Evolutionary conservation across 2,329 filamentous ascomycete genomes (phyloP), one percentile per base, ranked within the genome.

Genomic region (Colletotrichum plurivorum): DNA sequence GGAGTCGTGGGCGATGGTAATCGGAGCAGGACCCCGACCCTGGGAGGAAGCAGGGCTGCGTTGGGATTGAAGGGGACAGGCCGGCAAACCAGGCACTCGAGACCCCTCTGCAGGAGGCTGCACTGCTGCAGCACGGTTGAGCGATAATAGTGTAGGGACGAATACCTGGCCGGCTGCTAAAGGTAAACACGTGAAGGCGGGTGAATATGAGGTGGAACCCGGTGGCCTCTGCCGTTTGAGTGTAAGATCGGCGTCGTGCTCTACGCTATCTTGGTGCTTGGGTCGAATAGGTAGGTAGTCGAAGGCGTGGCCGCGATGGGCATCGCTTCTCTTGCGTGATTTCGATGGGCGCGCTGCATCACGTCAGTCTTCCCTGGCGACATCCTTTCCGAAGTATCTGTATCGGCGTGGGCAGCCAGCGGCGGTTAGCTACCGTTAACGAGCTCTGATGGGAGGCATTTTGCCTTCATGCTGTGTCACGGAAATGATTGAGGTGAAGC

Each of bases 401-500:
- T 15, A 15, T 43, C n/a, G 43, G 55, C 7, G 31, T 48, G 45
- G 41, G 13, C 25, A 27, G 43, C 9, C n/a, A 27, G 41, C 7
- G 27, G 36, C 22, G 41, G 31, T 8, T 36, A 12, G 31, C 31
- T 36, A 36, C 31, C 31, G 31, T 36, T 36, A 3, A 36, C 31
- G 31, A 36, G 31, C 31, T 36, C 31, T 36, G 31, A 45, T 58
- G 39, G 46, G 49, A 31, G 31, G 56, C 18, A 49, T 57, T 67
- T 57, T 52, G 58, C 57, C 64, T 67, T 63, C 45, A 62, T 45
- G 49, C 43, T 13, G 43, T 66, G 62, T 60, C 55, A 60, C 22
- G 66, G 55, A 69, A 65, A 66, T 66, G 62, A 66, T 51, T 51
- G 66, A 55, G 20, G 41, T 55, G 66, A 66, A 69, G 66, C 66